Evolutionary conservation across 1,284 basidiomycete species (phyloP).

Genomic region (Fomitopsis palustris): DNA sequence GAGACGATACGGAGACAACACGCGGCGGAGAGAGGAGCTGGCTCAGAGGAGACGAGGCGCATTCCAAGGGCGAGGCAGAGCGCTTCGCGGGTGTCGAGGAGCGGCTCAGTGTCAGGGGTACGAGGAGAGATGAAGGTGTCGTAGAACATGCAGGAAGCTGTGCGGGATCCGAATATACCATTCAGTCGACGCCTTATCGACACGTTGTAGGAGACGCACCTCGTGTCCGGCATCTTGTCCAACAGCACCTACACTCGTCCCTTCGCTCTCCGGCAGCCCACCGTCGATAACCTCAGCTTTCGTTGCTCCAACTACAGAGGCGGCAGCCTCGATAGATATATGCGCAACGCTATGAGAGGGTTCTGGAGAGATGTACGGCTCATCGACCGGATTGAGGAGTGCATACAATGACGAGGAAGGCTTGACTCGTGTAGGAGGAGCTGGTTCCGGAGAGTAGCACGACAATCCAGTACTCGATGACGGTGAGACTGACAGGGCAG

Average conservation of each 20-base stretch:
- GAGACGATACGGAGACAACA: not conserved
- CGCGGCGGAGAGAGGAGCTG: not conserved
- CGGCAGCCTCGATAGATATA: not conserved
- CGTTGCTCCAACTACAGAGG: not conserved
- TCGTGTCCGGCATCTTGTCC: not conserved
- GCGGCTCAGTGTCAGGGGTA: not conserved
- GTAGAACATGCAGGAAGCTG: not conserved
- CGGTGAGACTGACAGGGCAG: not conserved
- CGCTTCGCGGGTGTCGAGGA: not conserved
- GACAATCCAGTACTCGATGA: not conserved
- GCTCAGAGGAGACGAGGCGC: slow-evolving; percentile 1
- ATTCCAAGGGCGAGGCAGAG: not conserved
- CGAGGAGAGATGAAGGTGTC: not conserved
- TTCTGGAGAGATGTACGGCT: not conserved
- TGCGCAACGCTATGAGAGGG: not conserved
- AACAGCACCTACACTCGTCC: not conserved
- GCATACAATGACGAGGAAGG: slow-evolving; percentile 1
- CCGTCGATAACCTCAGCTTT: not conserved
- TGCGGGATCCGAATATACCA: not conserved
- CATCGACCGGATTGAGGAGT: slow-evolving; percentile 7
- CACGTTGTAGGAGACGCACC: not conserved
- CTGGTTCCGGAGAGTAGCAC: not conserved
- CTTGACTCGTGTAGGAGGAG: not conserved
- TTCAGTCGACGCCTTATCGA: not conserved
- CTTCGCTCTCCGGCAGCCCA: not conserved